Base-by-base conservation (phyloP, 2,329 filamentous ascomycete species). In the Coccinonectria pachysandricola region DNA sequence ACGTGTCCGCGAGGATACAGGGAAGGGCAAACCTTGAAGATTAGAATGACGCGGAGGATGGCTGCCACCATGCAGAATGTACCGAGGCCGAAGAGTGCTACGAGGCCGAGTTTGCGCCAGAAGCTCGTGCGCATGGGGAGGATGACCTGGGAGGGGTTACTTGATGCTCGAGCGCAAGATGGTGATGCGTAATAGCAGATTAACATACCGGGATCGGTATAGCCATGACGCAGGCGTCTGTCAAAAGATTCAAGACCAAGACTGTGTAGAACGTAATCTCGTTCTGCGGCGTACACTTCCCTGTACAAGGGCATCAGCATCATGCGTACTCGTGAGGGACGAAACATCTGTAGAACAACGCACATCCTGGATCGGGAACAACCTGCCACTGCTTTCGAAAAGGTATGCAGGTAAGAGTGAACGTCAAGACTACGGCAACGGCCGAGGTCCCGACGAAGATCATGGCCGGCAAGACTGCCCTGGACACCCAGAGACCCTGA, bases 281-380 rank as follows among this genome's bases (percentile, higher is more conserved):
- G 6, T 48, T 55, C 21, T 56, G 49, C 0, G 54, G 54, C 7
- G 42, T 43, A 10, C 52, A 57, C 4, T 46, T 37, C 2, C 26
- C 43, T 39, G 25, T 35, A 24, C 31, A 9, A 13, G 8, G 1
- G 0, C 9, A 8, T n/a, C 26, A 12, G 1, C 7, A 15, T 2
- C n/a, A n/a, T n/a, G n/a, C n/a, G n/a, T n/a, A n/a, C n/a, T n/a
- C n/a, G n/a, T n/a, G n/a, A n/a, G n/a, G n/a, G n/a, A n/a, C n/a
- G n/a, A n/a, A n/a, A n/a, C n/a, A n/a, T n/a, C n/a, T n/a, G n/a
- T 10, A n/a, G 12, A 3, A 23, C 8, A 6, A 42, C 52, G 14
- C 33, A 58, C 55, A 33, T 30, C 55, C 55, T 8, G 53, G 54
- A 12, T 57, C 52, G 8, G 56, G 53, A 25, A 43, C 42, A 7